Conservation (phyloP, 129 eudicot species). For the Glebionis coronaria region DNA sequence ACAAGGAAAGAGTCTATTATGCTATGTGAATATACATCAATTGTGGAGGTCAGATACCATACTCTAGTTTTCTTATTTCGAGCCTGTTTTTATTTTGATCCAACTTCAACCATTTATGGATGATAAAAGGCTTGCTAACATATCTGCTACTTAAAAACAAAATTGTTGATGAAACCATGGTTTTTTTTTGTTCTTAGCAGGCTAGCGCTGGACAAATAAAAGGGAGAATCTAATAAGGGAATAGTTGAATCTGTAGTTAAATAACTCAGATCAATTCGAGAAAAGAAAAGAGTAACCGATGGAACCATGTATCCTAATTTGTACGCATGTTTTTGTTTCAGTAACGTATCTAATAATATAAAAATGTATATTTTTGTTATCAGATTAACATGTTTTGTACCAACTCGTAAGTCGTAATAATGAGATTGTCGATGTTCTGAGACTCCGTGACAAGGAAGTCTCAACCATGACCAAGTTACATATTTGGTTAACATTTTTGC, state of each 20-base stretch:
- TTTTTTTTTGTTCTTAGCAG: constrained; percentile 23
- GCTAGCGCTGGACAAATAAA: constrained; percentile 75
- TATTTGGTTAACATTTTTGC: constrained; percentile 8
- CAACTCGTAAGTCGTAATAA: constrained; percentile 55
- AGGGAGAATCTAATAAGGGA: constrained; percentile 63
- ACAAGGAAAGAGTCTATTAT: constrained; percentile 67
- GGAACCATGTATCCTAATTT: too few species aligned
- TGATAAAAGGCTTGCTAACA: too few species aligned
- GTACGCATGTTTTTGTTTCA: too few species aligned
- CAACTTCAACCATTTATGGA: not conserved
- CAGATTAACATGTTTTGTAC: constrained; percentile 75
- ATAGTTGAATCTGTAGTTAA: constrained; percentile 55
- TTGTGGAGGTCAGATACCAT: constrained; percentile 47
- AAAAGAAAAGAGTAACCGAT: not conserved
- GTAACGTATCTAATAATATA: too few species aligned
- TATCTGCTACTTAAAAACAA: too few species aligned
- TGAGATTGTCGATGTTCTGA: constrained; percentile 42
- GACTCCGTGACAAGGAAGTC: constrained; percentile 58
- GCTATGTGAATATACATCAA: constrained; percentile 72
- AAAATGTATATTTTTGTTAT: not conserved
- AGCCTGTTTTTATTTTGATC: too few species aligned
- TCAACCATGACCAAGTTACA: constrained; percentile 50
- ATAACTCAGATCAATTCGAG: constrained; percentile 56
- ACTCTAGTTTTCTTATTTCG: too few species aligned
- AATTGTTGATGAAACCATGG: too few species aligned